These are phyloP conservation scores for Prunus salicina DNA, from an alignment of 306 rosid genomes.

Conservation along the genomic window DNA sequence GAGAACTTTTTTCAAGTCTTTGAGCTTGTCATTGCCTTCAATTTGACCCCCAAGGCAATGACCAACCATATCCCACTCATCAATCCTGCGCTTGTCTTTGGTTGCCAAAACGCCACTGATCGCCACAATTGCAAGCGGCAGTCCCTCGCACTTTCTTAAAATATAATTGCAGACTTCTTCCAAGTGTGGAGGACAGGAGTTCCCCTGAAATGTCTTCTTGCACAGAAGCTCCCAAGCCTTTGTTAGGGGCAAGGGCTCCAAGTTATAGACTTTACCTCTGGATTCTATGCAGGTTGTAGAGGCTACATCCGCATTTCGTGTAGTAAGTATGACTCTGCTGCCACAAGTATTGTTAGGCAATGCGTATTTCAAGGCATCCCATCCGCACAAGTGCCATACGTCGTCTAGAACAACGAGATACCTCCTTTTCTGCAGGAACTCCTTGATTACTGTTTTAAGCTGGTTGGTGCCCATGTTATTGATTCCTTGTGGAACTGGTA, in stretches of 20 bases:
- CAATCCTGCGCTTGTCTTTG: conserved; percentile 42
- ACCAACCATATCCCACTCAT: conserved; percentile 22
- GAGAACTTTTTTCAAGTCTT: conserved; percentile 19
- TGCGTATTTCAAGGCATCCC: conserved; percentile 51
- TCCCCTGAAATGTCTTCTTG: conserved; percentile 43
- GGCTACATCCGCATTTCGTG: conserved; percentile 44
- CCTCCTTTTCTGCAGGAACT: conserved; percentile 37
- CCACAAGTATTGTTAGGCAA: conserved; percentile 42
- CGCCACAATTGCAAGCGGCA: conserved; percentile 68
- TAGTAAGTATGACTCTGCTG: conserved; percentile 50
- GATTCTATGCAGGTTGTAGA: conserved; percentile 27
- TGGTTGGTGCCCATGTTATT: conserved; percentile 29
- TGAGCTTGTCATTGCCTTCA: conserved; percentile 45
- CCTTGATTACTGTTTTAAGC: conserved; percentile 37
- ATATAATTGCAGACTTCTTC: conserved; percentile 26
- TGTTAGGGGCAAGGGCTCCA: conserved; percentile 37
- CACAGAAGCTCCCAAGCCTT: conserved; percentile 50
- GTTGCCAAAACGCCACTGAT: conserved; percentile 52
- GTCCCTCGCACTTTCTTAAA: conserved; percentile 51
- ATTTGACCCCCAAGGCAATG: conserved; percentile 40
- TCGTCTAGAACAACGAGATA: conserved; percentile 56
- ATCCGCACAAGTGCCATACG: conserved; percentile 42
- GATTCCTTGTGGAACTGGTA: conserved; percentile 36
- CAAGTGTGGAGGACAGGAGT: conserved; percentile 46
- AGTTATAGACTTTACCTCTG: conserved; percentile 34